Evolutionary conservation across 345 rosid species (phyloP), one percentile per base, ranked within the genome.

Genomic region (Citrus unshiu): DNA sequence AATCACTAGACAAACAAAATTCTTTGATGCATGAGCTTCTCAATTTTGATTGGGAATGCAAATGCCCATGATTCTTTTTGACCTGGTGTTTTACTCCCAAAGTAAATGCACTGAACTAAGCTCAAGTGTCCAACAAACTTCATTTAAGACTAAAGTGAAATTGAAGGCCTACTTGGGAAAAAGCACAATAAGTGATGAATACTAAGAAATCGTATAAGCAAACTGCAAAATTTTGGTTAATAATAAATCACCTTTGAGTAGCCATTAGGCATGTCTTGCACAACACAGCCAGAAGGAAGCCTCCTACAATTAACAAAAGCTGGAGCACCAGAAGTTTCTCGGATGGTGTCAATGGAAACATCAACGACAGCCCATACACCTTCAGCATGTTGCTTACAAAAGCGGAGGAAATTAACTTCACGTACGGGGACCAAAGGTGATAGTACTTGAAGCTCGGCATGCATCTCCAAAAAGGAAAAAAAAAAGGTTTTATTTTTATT

Each of bases 311-410:
- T 88, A 13, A 86, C 72, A 79, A 75, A 89, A 6, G 88, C 30
- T n/a, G 90, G 83, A 19, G 89, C 82, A 35, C 90, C 90, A 0
- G 94, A 80, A 19, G 84, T 76, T 70, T 92, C 96, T 29, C 88
- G 78, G 79, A 89, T 83, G 7, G 78, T 70, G 78, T 94, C 98
- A 16, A 94, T 72, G 3, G 99, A 97, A 76, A 97, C 97, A 80
- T 97, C 99, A 5, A 92, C 99, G 34, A 97, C 97, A 5, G 95
- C 97, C 99, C 99, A 94, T 34, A 94, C 90, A 27, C 97, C 97
- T 70, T 91, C 97, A 0, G 97, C 98, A 30, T 88, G 99, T 78
- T 94, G 98, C 87, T 93, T 94, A 90, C 98, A 94, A 78, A 90
- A 93, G 54, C 99, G 86, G 19, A 97, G 91, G 80, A 97, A 97